Evolutionary conservation across 257 asterid species (phyloP), one percentile per base, ranked within the genome.

Genomic region (Nicotiana benthamiana): DNA sequence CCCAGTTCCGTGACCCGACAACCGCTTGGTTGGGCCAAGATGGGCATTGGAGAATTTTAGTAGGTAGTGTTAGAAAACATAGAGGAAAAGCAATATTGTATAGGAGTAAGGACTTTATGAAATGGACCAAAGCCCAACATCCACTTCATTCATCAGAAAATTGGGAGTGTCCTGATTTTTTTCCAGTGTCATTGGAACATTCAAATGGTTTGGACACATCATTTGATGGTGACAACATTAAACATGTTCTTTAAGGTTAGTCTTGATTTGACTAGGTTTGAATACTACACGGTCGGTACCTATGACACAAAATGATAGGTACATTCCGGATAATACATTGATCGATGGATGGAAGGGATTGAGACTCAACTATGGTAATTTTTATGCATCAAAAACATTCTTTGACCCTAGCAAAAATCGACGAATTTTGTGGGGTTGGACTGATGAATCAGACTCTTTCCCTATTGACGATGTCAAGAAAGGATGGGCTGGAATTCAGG

Each of bases 1-100:
- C 80, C 9, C 77, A 80, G 4, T 85, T 80, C 7, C 82, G 84
- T 12, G 88, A 85, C 72, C 86, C 88, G 9, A 82, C 88, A 5
- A 85, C 88, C 0, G 82, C 86, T 0, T 82, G 88, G 86, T 46
- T 59, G 30, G 83, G 83, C 20, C 80, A 10, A 46, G 84, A 80
- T 54, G 85, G 82, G 2, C 56, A 27, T 15, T 84, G 87, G 87
- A 78, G 77, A 72, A 36, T 84, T 11, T 0, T 80, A 26, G 20
- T 84, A 3, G 86, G 86, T 0, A 57, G 84, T 4, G 46, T 74
- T 6, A 68, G 82, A 64, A 67, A 18, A 4, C 6, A 34, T 2
- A 80, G 82, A 40, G 86, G 84, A 11, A 51, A 80, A 28, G 79
- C 84, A 11, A 28, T 26, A 7, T 24, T 85, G 30, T 85, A 82